Evolutionary conservation across 768 basidiomycete genomes (phyloP), one percentile per base, ranked within the genome.

Genomic region (Suillus decipiens): DNA sequence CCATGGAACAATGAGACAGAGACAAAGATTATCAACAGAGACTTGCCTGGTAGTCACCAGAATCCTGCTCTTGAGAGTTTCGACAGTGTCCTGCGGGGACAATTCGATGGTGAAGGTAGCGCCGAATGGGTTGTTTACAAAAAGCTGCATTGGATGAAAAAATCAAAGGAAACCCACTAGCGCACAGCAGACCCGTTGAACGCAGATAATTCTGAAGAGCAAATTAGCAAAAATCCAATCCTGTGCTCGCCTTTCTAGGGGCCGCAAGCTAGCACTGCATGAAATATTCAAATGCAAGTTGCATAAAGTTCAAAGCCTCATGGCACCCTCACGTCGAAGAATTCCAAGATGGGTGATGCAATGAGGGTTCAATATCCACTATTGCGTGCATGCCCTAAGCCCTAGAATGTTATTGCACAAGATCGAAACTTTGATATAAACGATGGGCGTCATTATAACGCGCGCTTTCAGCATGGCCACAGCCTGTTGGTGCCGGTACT

Each of bases 131-230:
- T 61, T 45, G 37, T 54, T 50, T 15, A 61, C 48, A 34, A 61
- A 61, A 61, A 61, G 60, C 51, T 61, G 60, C 60, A 61, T 61
- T 45, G 28, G 15, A 19, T 28, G 22, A 19, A 14, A 58, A 36
- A 43, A 14, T 28, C 24, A 37, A 24, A 31, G 36, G 57, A 43
- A 59, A 48, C 47, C 10, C 8, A 19, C n/a, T 43, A n/a, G 9
- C 1, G 43, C 43, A 43, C 43, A 43, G 43, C 43, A 43, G n/a
- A 43, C 19, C 10, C 43, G 43, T 43, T 43, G 19, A 43, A 43
- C 9, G 10, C 2, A 43, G 43, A 15, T 14, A 28, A 28, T 48
- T 5, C 24, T 2, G n/a, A 28, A 48, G 28, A 28, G 47, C 24
- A 15, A 48, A 24, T 48, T 28, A 48, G 12, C 0, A 24, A 24